A percentile compares a stretch with the other conserved stretches of the same genome.
These are phyloP conservation scores for Mucor sp. DNA, from an alignment of 371 early-diverging fungal species.

Conservation along the genomic window DNA sequence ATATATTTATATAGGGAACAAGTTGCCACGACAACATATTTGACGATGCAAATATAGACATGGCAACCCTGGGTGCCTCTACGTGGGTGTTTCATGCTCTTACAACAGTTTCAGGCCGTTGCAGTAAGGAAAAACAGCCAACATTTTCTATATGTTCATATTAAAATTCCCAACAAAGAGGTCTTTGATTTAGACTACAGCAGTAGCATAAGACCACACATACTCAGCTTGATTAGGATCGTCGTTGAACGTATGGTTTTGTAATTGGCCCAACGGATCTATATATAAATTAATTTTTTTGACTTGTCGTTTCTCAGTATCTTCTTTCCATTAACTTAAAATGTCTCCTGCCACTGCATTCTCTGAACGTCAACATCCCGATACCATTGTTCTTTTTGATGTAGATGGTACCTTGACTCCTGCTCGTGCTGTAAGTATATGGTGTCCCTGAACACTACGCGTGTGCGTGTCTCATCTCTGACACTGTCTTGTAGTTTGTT, in stretches of 20 bases:
- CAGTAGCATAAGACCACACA: background rate
- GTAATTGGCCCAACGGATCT: background rate
- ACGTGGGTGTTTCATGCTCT: background rate
- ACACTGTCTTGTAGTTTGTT: slow-evolving; percentile 45
- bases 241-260: background rate
- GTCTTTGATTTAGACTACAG: background rate
- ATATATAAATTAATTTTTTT: background rate
- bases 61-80: too few relatives aligned
- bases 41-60: background rate
- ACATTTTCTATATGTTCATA: background rate
- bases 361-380: slow-evolving; percentile 70
- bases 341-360: slow-evolving; percentile 36
- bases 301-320: background rate
- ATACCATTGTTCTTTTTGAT: slow-evolving; percentile 95
- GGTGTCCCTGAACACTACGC: background rate
- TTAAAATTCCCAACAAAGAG: background rate
- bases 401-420: slow-evolving; percentile 99
- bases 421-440: slow-evolving; percentile 76
- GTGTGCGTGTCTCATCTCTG: background rate
- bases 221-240: background rate
- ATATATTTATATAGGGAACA: background rate
- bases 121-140: background rate
- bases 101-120: background rate
- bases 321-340: background rate
- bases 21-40: background rate